Conservation (phyloP, 495 filamentous ascomycete genomes). For the Aspergillus carlsbadensis region DNA sequence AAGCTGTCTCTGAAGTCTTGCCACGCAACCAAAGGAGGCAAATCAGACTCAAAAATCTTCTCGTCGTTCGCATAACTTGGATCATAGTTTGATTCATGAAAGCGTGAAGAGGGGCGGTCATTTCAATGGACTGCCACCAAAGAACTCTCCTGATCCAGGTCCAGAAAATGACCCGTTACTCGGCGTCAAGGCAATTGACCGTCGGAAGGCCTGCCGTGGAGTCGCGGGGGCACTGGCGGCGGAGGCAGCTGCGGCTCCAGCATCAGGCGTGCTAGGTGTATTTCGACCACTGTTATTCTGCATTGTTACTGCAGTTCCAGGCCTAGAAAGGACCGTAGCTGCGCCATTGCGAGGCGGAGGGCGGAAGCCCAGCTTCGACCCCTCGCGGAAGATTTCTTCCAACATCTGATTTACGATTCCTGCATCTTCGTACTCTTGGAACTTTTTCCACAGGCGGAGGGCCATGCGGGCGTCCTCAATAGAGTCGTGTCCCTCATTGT, state of each 20-base stretch:
- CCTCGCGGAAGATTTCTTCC: conserved; percentile 77
- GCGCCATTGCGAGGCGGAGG: conserved; percentile 55
- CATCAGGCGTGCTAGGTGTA: conserved; percentile 42
- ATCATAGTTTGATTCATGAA: not conserved
- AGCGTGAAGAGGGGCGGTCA: conserved; percentile 15
- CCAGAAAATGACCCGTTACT: conserved; percentile 47
- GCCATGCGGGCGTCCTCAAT: conserved; percentile 93
- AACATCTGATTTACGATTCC: conserved; percentile 74
- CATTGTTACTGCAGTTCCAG: conserved; percentile 45
- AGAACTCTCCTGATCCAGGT: conserved; percentile 42
- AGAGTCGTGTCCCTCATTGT: conserved; percentile 68
- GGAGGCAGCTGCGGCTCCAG: conserved; percentile 7
- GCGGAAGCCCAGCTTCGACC: conserved; percentile 67
- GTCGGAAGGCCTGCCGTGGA: conserved; percentile 45
- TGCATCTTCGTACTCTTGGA: conserved; percentile 80
- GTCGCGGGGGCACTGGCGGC: conserved; percentile 40
- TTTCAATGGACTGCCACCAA: conserved; percentile 44
- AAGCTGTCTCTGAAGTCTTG: conserved; percentile 1
- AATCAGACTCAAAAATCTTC: conserved; percentile 4
- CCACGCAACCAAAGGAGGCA: not conserved
- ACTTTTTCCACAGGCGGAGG: conserved; percentile 85
- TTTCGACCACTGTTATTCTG: conserved; percentile 45
- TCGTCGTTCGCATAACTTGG: conserved; percentile 2
- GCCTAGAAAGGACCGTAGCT: conserved; percentile 39
- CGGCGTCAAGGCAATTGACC: conserved; percentile 46